These are phyloP conservation scores for Hypoxylon sp. DNA, from an alignment of 2,329 filamentous ascomycete species.

Conservation along the genomic window DNA sequence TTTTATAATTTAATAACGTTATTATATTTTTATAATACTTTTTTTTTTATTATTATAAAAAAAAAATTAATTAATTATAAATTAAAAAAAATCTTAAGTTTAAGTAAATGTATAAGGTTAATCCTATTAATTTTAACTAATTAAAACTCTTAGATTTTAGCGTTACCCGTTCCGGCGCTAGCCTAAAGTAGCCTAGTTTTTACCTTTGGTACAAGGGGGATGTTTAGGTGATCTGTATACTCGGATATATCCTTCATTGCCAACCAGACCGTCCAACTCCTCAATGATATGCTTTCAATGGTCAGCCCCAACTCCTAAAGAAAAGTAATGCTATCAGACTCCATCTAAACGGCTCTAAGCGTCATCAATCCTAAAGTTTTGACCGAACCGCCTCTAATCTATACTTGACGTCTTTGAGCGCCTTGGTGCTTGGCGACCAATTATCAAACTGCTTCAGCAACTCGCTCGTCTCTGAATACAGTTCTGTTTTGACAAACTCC, in stretches of 20 bases:
- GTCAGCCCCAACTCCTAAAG: conserved; percentile 16
- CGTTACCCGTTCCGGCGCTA: too few species aligned
- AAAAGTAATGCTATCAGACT: conserved; percentile 16
- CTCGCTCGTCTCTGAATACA: conserved; percentile 81
- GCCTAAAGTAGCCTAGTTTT: too few species aligned
- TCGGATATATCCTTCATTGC: conserved; percentile 19
- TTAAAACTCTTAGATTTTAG: too few species aligned
- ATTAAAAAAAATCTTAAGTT: too few species aligned
- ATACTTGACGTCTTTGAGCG: conserved; percentile 95
- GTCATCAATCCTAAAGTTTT: conserved; percentile 69
- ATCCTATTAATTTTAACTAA: too few species aligned
- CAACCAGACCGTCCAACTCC: conserved; percentile 29
- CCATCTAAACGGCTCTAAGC: conserved; percentile 11
- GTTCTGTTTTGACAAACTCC: conserved; percentile 86
- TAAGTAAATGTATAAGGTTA: too few species aligned
- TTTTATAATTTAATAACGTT: too few species aligned
- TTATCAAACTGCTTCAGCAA: conserved; percentile 91
- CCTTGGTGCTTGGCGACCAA: conserved; percentile 92
- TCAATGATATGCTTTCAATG: conserved; percentile 26
- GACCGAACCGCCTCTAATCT: conserved; percentile 91
- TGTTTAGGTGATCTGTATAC: not conserved
- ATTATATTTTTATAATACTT: too few species aligned
- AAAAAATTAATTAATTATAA: too few species aligned
- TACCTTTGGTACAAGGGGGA: too few species aligned
- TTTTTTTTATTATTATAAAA: too few species aligned